Evolutionary conservation across 768 basidiomycete species (phyloP).

Genomic region (Leccinellum albellum): DNA sequence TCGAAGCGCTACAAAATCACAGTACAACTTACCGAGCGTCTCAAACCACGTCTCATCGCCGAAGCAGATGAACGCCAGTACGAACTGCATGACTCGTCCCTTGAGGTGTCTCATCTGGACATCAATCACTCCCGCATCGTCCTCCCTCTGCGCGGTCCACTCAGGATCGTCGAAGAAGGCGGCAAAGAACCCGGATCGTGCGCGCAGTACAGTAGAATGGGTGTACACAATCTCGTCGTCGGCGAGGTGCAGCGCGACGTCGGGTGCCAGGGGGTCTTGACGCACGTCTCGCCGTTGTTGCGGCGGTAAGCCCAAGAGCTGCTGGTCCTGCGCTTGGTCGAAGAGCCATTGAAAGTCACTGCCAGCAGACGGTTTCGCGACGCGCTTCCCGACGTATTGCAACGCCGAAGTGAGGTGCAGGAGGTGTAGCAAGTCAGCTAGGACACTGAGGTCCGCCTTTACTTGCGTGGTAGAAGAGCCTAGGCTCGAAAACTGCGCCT

Average conservation of each 20-base stretch:
- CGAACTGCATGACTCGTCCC: conserved; percentile 72
- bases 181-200: conserved; percentile 80
- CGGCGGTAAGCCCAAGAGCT: conserved; percentile 2
- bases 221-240: conserved; percentile 60
- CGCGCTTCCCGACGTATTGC: conserved; percentile 56
- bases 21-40: conserved; percentile 49
- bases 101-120: conserved; percentile 69
- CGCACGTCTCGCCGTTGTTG: conserved; percentile 3
- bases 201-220: conserved; percentile 75
- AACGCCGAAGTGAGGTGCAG: conserved; percentile 51
- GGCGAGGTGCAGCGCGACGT: conserved; percentile 68
- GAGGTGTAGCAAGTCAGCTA: conserved; percentile 61
- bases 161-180: conserved; percentile 78
- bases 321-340: conserved; percentile 14
- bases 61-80: conserved; percentile 73
- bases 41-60: conserved; percentile 73
- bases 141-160: conserved; percentile 72
- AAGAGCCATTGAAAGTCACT: conserved; percentile 52
- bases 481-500: conserved; percentile 35
- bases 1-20: neutral
- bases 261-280: conserved; percentile 43
- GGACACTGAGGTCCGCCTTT: conserved; percentile 56
- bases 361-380: conserved; percentile 45
- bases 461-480: conserved; percentile 46
- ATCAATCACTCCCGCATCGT: conserved; percentile 47